Base-by-base conservation (phyloP, 176 grass and related monocot species). In the Carex scoparia region DNA sequence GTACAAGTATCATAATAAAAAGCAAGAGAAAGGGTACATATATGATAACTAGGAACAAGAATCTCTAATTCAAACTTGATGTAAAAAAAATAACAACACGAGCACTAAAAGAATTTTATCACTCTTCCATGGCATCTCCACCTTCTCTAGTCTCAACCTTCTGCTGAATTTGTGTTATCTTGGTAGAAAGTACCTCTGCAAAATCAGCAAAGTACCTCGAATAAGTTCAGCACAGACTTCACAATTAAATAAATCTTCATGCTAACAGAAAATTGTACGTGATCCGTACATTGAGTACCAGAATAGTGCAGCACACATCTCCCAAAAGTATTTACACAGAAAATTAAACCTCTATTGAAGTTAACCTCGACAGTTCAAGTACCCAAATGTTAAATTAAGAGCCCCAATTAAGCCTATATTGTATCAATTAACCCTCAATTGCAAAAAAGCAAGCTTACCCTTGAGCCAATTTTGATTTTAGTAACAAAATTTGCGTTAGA, bases 51-150 rank as follows among this genome's bases (percentile, higher is more conserved):
- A 83, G 16, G 7, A 69, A 65, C 80, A 83, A 6, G 30, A 83
- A 83, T 69, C 65, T 83, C 62, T 55, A 76, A 55, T 83, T 83
- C 38, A 83, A 65, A 44, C 61, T 58, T 79, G 30, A 35, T 58
- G 53, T 27, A 78, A 79, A 35, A 79, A 49, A 64, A 81, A 63
- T 38, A 58, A 58, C 13, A 79, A 58, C 13, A 57, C 1, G 32
- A 78, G 0, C 48, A 57, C 62, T 55, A 55, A n/a, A 61, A 76
- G 8, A 71, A 46, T 48, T 32, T 67, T 42, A 86, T 97, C 69
- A 97, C 87, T 94, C 94, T 84, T 97, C 94, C 92, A 97, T 97
- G 9, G 88, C 89, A 87, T 97, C 94, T 7, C 86, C 89, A 53
- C 88, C 92, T 12, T 83, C 81, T 51, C 83, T 2, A 23, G 58